Evolutionary conservation across 2,329 filamentous ascomycete genomes (phyloP), one percentile per base, ranked within the genome.

Genomic region (Trichophaea hybrida): DNA sequence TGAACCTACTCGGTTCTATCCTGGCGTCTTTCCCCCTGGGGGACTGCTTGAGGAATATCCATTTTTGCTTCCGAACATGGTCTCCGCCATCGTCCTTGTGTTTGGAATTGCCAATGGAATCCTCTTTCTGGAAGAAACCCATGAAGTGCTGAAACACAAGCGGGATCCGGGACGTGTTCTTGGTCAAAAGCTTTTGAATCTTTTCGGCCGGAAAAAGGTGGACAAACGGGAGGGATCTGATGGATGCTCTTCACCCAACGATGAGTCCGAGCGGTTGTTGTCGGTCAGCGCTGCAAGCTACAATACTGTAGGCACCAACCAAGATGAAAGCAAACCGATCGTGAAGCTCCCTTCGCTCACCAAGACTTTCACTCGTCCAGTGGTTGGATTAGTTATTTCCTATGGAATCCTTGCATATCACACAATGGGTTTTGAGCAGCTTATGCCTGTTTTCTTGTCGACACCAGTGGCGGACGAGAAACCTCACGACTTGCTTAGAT

Each of bases 51-150:
- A 91, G 58, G 76, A 75, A 43, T 97, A 85, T 71, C 93, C 93
- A 0, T 98, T 95, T 72, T 80, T 97, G 43, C 79, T 96, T 54
- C 89, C 90, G 38, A 96, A 96, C 72, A 73, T 95, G n/a, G 85
- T 95, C 66, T 94, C 89, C 72, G 84, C 88, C 35, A 75, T 76
- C n/a, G 81, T 93, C 13, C 84, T 94, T 7, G 73, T 84, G 43
- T 76, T 86, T 63, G 88, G 89, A 15, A 83, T 95, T 51, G 70
- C 84, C 3, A 78, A 93, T 57, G 90, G 90, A 15, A 76, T 94
- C 58, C 74, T 96, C 17, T 96, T 95, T 70, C 77, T 98, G 58
- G 89, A 98, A 71, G 93, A 98, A 74, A 97, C 93, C 1, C 93
- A 98, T 70, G 80, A 83, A 54, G 82, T 86, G 71, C 86, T 86